A percentile compares a stretch with the other conserved stretches of the same genome.
phyloP scores from a whole-genome alignment of 1,284 basidiomycete genomes.

The Erythrobasidium hasegawianum region DNA sequence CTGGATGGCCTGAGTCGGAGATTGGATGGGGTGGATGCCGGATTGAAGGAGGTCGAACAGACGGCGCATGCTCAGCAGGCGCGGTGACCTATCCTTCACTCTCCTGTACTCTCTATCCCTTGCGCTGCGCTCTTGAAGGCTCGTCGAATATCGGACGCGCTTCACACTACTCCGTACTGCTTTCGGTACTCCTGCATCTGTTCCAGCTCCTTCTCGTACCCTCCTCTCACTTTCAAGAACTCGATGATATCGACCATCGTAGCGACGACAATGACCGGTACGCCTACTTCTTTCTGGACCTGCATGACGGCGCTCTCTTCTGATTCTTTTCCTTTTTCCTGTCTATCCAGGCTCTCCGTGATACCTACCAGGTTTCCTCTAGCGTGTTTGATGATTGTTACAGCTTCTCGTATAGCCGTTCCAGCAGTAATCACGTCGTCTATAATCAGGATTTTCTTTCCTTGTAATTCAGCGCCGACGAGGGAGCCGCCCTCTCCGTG shows the following conservation, averaged over 20 bases:
- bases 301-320: constrained; percentile 69
- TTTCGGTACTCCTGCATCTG: constrained; percentile 77
- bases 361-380: constrained; percentile 75
- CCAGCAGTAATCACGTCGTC: constrained; percentile 98
- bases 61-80: not conserved
- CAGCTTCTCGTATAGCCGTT: constrained; percentile 79
- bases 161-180: constrained; percentile 62
- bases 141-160: no score
- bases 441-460: constrained; percentile 76
- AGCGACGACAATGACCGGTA: constrained; percentile 68
- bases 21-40: constrained; percentile 10
- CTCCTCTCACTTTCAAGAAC: constrained; percentile 70
- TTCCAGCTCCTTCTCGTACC: constrained; percentile 60
- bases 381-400: constrained; percentile 63
- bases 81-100: not conserved
- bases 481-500: constrained; percentile 93
- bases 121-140: no score
- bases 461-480: constrained; percentile 77
- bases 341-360: constrained; percentile 82
- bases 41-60: constrained; percentile 23
- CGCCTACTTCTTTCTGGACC: constrained; percentile 68
- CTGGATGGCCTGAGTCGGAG: constrained; percentile 16
- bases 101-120: no score
- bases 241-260: constrained; percentile 79
- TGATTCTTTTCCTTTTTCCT: constrained; percentile 68